Conservation (phyloP, 176 grass and related monocot genomes). For the Stipa capillata region DNA sequence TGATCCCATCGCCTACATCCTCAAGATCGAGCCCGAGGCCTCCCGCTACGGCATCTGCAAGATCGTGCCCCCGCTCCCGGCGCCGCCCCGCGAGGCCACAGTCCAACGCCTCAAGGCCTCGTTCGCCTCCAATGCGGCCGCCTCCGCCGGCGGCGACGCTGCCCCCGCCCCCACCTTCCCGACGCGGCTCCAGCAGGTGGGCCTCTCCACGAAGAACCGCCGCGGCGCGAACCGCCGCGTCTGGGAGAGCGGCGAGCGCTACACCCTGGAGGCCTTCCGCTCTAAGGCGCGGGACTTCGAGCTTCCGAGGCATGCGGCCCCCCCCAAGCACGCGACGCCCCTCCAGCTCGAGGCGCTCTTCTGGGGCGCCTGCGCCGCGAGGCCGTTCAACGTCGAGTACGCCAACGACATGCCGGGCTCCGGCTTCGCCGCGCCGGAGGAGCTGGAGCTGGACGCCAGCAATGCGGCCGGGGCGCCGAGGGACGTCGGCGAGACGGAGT, state of each 20-base stretch:
- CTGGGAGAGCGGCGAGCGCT: conserved; percentile 93
- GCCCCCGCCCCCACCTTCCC: conserved; percentile 52
- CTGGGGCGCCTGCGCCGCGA: conserved; percentile 82
- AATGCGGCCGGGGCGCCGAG: conserved; percentile 22
- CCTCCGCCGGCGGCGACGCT: conserved; percentile 11
- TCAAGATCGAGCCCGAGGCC: conserved; percentile 91
- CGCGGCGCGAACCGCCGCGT: conserved; percentile 73
- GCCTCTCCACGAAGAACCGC: conserved; percentile 73
- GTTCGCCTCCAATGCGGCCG: conserved; percentile 47
- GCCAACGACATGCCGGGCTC: conserved; percentile 99
- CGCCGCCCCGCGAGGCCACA: conserved; percentile 50
- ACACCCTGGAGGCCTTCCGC: conserved; percentile 82
- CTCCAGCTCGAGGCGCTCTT: conserved; percentile 83
- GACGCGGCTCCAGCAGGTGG: conserved; percentile 90
- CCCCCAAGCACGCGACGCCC: conserved; percentile 30
- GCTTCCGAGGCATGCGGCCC: conserved; percentile 37
- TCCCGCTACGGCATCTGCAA: conserved; percentile 97
- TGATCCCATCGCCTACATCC: conserved; percentile 90
- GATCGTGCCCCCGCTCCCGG: conserved; percentile 77
- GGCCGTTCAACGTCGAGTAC: conserved; percentile 89
- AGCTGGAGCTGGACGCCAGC: neutral
- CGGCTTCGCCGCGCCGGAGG: conserved; percentile 43
- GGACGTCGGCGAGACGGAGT: conserved; percentile 85
- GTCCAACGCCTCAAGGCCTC: conserved; percentile 62
- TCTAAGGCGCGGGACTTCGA: conserved; percentile 75